Conservation (phyloP, 768 basidiomycete genomes). For the Psilocybe cubensis region DNA sequence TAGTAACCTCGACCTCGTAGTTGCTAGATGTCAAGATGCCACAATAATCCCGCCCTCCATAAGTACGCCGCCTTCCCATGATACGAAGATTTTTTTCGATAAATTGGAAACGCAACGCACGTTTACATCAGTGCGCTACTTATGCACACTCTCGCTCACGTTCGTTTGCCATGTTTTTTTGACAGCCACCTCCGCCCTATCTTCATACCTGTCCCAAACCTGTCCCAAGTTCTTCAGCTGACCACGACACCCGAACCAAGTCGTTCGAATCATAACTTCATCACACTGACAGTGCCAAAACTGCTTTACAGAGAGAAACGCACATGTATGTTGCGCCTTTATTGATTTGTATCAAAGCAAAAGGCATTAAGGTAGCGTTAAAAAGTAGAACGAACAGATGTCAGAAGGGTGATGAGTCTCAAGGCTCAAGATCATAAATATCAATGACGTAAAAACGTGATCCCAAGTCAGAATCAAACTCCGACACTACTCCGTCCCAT, state of each 20-base stretch:
- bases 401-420: too few species aligned
- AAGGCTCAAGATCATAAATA: too few species aligned
- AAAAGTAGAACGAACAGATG: too few species aligned
- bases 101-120: slow-evolving; percentile 31
- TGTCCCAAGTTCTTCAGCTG: slow-evolving; percentile 44
- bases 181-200: slow-evolving; percentile 55
- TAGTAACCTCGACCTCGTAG: too few species aligned
- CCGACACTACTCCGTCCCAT: too few species aligned
- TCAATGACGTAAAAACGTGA: too few species aligned
- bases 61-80: neutral
- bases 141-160: slow-evolving; percentile 39
- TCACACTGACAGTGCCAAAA: slow-evolving; percentile 24
- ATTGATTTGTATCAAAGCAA: too few species aligned
- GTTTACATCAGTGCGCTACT: slow-evolving; percentile 48
- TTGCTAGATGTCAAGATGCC: too few species aligned
- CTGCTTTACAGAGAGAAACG: too few species aligned
- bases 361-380: too few species aligned
- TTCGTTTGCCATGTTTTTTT: slow-evolving; percentile 34
- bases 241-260: slow-evolving; percentile 43
- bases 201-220: slow-evolving; percentile 43
- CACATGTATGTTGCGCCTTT: too few species aligned
- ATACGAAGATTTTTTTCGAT: neutral
- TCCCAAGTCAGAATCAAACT: too few species aligned
- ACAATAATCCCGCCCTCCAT: slow-evolving; percentile 42
- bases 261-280: slow-evolving; percentile 46